These are phyloP conservation scores for Leishmania turanica DNA, from an alignment of 208 protist species.

Conservation along the genomic window DNA sequence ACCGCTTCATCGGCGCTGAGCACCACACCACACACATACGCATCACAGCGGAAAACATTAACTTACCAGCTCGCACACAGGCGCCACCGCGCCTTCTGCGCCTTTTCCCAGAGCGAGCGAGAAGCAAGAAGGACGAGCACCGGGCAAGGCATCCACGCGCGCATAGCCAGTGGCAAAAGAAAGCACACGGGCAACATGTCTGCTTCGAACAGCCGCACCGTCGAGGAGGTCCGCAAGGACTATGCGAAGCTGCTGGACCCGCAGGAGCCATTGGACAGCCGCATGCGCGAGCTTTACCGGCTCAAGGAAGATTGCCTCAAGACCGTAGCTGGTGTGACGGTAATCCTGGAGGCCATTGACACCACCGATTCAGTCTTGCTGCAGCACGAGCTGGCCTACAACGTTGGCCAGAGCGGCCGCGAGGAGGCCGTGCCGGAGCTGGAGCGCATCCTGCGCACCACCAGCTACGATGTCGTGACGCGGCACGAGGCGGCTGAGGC, in stretches of 20 bases:
- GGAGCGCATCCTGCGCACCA: slow-evolving; percentile 60
- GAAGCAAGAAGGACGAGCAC: too few species aligned
- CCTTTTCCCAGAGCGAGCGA: neutral
- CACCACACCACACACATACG: neutral
- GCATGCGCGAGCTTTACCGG: slow-evolving; percentile 88
- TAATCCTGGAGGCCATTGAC: slow-evolving; percentile 78
- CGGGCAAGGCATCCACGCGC: neutral
- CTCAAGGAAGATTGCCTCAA: slow-evolving; percentile 81
- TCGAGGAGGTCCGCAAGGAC: slow-evolving; percentile 55
- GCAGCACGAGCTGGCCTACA: slow-evolving; percentile 98
- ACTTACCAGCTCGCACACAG: neutral
- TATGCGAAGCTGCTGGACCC: slow-evolving; percentile 78
- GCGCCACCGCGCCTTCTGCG: neutral
- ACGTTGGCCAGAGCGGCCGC: slow-evolving; percentile 95
- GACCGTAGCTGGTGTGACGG: slow-evolving; percentile 47
- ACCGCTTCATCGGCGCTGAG: neutral
- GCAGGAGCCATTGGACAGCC: slow-evolving; percentile 74
- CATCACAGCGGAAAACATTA: neutral
- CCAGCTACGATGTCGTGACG: slow-evolving; percentile 94
- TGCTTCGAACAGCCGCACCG: slow-evolving; percentile 19
- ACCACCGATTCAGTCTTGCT: slow-evolving; percentile 94
- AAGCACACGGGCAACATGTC: slow-evolving; percentile 13
- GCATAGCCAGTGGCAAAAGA: neutral
- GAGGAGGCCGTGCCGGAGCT: slow-evolving; percentile 80
- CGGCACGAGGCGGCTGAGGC: slow-evolving; percentile 97